A percentile compares a stretch with the other conserved stretches of the same genome.
phyloP scores from a whole-genome alignment of 805 yeast genomes.

The Naumovozyma castellii region DNA sequence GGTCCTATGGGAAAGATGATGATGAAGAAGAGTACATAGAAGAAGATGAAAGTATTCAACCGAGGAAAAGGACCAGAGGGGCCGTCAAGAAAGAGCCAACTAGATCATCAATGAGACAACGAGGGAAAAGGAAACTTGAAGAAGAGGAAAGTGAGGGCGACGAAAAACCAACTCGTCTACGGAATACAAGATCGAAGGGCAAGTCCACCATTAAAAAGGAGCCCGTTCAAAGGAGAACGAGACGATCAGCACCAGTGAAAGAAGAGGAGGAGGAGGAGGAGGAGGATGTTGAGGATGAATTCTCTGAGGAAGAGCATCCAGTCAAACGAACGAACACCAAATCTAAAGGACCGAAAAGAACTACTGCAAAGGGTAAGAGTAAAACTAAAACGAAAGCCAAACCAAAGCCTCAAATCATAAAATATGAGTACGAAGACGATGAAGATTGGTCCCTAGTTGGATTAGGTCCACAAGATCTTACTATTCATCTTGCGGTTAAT shows the following conservation, averaged over 20 bases:
- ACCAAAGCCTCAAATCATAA: slow-evolving; percentile 6
- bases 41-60: slow-evolving; percentile 14
- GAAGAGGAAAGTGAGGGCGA: slow-evolving; percentile 27
- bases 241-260: slow-evolving; percentile 5
- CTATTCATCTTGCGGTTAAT: slow-evolving; percentile 11
- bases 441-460: slow-evolving; percentile 28
- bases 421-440: slow-evolving; percentile 26
- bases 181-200: background rate
- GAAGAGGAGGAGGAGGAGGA: slow-evolving; percentile 13
- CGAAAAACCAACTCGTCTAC: slow-evolving; percentile 17
- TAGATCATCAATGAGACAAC: slow-evolving; percentile 13
- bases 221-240: slow-evolving; percentile 3
- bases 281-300: slow-evolving; percentile 3
- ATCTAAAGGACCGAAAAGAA: slow-evolving; percentile 6
- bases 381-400: slow-evolving; percentile 3
- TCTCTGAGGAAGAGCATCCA: slow-evolving; percentile 9
- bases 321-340: slow-evolving; percentile 5
- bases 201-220: background rate
- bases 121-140: slow-evolving; percentile 2
- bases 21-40: slow-evolving; percentile 28
- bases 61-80: slow-evolving; percentile 12
- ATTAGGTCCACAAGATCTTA: slow-evolving; percentile 26
- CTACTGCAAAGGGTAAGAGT: slow-evolving; percentile 4
- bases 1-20: slow-evolving; percentile 24
- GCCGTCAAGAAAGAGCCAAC: slow-evolving; percentile 8